Conservation (phyloP, 257 asterid species). For the Solanum sitiens region DNA sequence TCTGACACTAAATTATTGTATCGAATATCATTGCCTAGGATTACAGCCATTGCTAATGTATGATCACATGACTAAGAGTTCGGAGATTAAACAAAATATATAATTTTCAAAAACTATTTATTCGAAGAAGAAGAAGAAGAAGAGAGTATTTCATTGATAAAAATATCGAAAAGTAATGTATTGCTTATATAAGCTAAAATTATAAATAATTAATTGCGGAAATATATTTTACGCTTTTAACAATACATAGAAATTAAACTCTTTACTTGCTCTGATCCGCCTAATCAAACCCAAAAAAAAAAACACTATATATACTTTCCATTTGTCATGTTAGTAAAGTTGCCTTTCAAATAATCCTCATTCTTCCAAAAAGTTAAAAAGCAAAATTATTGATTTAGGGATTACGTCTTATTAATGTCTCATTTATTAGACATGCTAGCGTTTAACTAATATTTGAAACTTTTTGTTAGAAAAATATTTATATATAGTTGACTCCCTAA, state of each 20-base stretch:
- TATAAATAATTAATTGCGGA: background rate
- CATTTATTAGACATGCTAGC: background rate
- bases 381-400: background rate
- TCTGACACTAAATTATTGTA: background rate
- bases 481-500: background rate
- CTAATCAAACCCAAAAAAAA: no score
- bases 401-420: background rate
- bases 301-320: background rate
- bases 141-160: background rate
- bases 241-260: background rate
- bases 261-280: background rate
- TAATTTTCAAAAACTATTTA: no score
- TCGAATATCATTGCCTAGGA: background rate
- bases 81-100: no score
- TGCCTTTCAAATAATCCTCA: background rate
- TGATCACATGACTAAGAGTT: background rate
- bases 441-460: background rate
- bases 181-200: background rate
- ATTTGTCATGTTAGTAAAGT: background rate
- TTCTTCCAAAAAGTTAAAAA: background rate
- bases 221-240: background rate
- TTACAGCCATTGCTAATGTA: background rate
- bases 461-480: background rate
- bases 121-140: no score
- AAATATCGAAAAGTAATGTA: background rate